Evolutionary conservation across 2,329 filamentous ascomycete species (phyloP).

Genomic region (Penicillium sp.): DNA sequence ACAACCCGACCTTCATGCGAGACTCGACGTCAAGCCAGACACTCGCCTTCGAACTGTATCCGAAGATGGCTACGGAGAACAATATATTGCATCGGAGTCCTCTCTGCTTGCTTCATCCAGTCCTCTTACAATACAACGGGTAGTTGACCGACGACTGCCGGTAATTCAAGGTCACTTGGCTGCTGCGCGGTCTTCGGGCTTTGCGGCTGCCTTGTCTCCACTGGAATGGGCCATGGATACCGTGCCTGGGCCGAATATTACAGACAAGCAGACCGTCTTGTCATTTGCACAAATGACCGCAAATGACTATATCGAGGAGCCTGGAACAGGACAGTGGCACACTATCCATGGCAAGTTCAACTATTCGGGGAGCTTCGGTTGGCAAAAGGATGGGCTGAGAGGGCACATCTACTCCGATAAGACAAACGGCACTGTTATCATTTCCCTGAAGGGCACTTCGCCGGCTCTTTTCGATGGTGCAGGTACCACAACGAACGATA

Average conservation of each 20-base stretch:
- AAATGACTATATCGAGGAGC: slow-evolving; percentile 79
- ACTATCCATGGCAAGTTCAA: slow-evolving; percentile 79
- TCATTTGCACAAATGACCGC: slow-evolving; percentile 84
- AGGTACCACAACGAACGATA: slow-evolving; percentile 94
- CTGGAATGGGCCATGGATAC: slow-evolving; percentile 82
- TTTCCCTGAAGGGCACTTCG: slow-evolving; percentile 88
- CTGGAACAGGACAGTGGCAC: slow-evolving; percentile 74
- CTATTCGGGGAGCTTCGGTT: slow-evolving; percentile 84
- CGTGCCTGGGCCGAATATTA: slow-evolving; percentile 74
- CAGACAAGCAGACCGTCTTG: slow-evolving; percentile 79
- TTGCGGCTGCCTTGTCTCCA: slow-evolving; percentile 64
- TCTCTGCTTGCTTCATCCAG: slow-evolving; percentile 63
- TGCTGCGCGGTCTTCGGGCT: slow-evolving; percentile 66
- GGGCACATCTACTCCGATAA: slow-evolving; percentile 91
- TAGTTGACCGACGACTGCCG: slow-evolving; percentile 72
- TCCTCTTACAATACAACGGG: slow-evolving; percentile 69
- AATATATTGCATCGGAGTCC: slow-evolving; percentile 48
- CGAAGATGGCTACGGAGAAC: slow-evolving; percentile 41
- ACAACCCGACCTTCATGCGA: slow-evolving; percentile 74
- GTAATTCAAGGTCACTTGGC: slow-evolving; percentile 77
- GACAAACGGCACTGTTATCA: slow-evolving; percentile 80
- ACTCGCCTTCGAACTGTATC: slow-evolving; percentile 51
- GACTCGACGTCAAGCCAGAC: slow-evolving; percentile 66
- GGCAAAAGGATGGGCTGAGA: slow-evolving; percentile 82
- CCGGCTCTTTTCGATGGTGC: slow-evolving; percentile 94